Base-by-base conservation (phyloP, 192 early-diverging fungal genomes). In the Backusella liffmaniae region DNA sequence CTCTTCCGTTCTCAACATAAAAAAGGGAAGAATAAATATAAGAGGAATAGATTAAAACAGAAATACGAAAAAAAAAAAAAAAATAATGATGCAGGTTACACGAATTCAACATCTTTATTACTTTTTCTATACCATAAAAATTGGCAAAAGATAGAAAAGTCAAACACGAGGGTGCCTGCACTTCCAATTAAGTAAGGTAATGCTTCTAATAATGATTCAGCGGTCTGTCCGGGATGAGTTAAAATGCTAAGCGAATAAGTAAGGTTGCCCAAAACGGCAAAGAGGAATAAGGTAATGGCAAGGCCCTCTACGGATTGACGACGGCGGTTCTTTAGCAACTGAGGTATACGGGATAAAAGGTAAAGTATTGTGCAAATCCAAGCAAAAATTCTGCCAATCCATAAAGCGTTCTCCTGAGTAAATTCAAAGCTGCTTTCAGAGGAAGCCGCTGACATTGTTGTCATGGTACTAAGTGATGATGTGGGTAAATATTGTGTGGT, bases 261-360 rank as follows among this genome's bases (percentile, higher is more conserved):
- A 7, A 94, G 74, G 59, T 94, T 93, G 21, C 90, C 93, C 71
- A 90, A 84, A 21, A 89, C 91, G 2, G 92, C 90, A 76, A 91
- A 94, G 42, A 88, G 77, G 76, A 95, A 94, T 87, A 95, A 89
- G 10, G 85, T 78, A 16, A 91, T 84, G 7, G 93, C 89, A 16
- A 95, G 82, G 2, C 94, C 94, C n/a, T 92, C 85, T n/a, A 90
- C 89, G 1, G 93, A 94, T 70, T 86, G 80, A n/a, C 82, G 75
- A 1, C 51, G 46, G n/a, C 90, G 76, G n/a, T 94, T 95, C 62
- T 88, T 90, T 80, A 84, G 88, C 65, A 95, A 87, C 77, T 95
- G 94, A 32, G 94, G 94, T 66, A 95, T 83, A 16, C 93, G 86
- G 15, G 90, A 92, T 7, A 87, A 82, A 36, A 94, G 80, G 79